Evolutionary conservation across 2,329 filamentous ascomycete species (phyloP).

Genomic region (Pseudopithomyces chartarum): DNA sequence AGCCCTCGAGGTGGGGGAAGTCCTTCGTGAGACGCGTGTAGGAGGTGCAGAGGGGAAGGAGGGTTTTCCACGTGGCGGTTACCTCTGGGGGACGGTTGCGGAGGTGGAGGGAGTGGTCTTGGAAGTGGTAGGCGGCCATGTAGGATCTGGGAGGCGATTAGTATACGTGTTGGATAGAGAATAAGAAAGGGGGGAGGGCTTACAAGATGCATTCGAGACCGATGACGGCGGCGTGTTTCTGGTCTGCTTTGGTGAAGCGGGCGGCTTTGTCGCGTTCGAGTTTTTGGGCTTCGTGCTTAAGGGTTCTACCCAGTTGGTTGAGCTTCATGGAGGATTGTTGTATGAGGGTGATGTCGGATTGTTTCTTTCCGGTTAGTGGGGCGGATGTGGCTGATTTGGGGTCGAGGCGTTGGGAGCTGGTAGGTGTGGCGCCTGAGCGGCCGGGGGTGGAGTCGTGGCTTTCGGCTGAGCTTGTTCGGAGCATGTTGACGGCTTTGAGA

Average conservation of each 20-base stretch:
- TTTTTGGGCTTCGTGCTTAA: conserved; percentile 53
- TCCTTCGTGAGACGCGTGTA: conserved; percentile 38
- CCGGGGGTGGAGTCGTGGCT: conserved; percentile 43
- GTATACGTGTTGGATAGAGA: background rate
- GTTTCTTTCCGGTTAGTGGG: conserved; percentile 34
- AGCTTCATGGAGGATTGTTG: conserved; percentile 46
- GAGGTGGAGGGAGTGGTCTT: conserved; percentile 35
- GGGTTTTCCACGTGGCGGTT: conserved; percentile 44
- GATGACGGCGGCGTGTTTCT: conserved; percentile 47
- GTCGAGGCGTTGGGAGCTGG: conserved; percentile 27
- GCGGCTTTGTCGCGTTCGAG: conserved; percentile 33
- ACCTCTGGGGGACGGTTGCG: conserved; percentile 39
- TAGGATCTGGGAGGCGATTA: conserved; percentile 39
- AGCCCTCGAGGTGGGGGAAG: conserved; percentile 46
- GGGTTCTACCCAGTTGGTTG: conserved; percentile 48
- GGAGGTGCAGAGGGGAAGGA: conserved; percentile 42
- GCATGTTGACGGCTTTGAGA: conserved; percentile 40
- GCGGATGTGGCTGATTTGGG: conserved; percentile 34
- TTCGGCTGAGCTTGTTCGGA: conserved; percentile 41
- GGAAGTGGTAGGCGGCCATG: conserved; percentile 44
- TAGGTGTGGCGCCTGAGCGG: conserved; percentile 37
- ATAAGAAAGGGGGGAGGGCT: conserved; percentile 1
- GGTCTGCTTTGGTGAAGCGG: conserved; percentile 36
- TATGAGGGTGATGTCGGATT: conserved; percentile 42
- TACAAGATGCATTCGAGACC: conserved; percentile 53